Evolutionary conservation across 305 asterid species (phyloP), one percentile per base, ranked within the genome.

Genomic region (Solanum chacoense): DNA sequence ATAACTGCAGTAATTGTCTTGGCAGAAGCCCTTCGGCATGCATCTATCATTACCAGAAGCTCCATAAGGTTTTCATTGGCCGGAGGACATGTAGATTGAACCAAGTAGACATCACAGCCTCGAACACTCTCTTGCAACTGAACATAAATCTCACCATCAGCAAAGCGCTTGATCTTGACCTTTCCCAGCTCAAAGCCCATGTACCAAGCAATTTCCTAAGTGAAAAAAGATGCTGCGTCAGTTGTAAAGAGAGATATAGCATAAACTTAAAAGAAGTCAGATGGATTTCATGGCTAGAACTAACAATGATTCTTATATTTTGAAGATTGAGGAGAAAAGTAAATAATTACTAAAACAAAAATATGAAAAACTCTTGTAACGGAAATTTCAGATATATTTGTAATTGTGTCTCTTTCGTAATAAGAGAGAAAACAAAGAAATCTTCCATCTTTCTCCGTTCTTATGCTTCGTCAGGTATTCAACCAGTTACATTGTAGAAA

Each of bases 71-170:
- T 96, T 91, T 96, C 99, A 91, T 96, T 94, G 65, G 98, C 98
- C 3, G 98, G 97, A 88, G 99, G 99, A 81, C 98, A 93, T 32
- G 98, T 93, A 40, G 99, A 94, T 90, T 96, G 99, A 87, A 96
- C 92, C 89, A 96, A 92, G 90, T 91, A 96, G 84, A 96, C 98
- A 91, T 94, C 96, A 91, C 99, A 94, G 88, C 99, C 99, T 69
- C 99, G 94, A 86, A 96, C 99, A 92, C 98, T 96, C 93, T 96
- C 99, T 93, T 96, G 97, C 93, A 96, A 89, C 91, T 96, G 98
- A 91, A 96, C 97, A 90, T 96, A 96, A 85, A 95, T 95, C 93
- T 96, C 99, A 89, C 98, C 98, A 87, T 55, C 42, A 38, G 42
- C 42, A 38, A 38, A 38, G 42, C 42, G 42, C 42, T 38, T 38